Evolutionary conservation across 257 asterid species (phyloP), one percentile per base, ranked within the genome.

Genomic region (Solanum chaucha): DNA sequence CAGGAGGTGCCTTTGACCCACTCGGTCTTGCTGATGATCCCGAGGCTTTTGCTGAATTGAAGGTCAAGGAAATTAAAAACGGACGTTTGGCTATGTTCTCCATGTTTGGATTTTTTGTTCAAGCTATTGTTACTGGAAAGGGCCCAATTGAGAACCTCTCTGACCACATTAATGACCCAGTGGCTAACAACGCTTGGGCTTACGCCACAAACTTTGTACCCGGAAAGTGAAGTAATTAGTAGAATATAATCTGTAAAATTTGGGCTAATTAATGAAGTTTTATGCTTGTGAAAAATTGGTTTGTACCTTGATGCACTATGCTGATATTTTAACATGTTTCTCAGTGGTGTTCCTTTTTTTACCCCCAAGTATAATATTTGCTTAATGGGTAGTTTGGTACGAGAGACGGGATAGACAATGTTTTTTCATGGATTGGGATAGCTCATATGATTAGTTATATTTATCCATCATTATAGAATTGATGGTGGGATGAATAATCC

Each of bases 121-220:
- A 95, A 87, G 98, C 98, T 30, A 95, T 94, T 85, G 98, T 95
- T 4, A 95, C 98, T 0, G 98, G 98, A 34, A 95, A 95, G 58
- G 98, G 98, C 72, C 98, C 98, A 6, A 82, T 95, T 20, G 98
- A 95, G 92, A 95, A 95, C 87, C 90, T 95, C 0, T 84, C 3
- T 11, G 98, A 95, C 88, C 98, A 95, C 48, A 0, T 95, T 46
- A 98, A 96, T 72, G 98, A 95, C 85, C 98, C 98, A 8, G 97
- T 94, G 1, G 92, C 94, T 36, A 95, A 95, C 92, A 95, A 95
- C 85, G 98, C 98, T 0, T 95, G 98, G 98, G 96, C 98, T 41
- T 95, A 40, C 38, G 98, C 98, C 74, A 95, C 98, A 7, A 95
- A 93, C 97, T 95, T 95, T 90, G 96, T 87, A 1, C 98, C 98